phyloP scores from a whole-genome alignment of 768 basidiomycete species.

The Infundibulicybe gibba region DNA sequence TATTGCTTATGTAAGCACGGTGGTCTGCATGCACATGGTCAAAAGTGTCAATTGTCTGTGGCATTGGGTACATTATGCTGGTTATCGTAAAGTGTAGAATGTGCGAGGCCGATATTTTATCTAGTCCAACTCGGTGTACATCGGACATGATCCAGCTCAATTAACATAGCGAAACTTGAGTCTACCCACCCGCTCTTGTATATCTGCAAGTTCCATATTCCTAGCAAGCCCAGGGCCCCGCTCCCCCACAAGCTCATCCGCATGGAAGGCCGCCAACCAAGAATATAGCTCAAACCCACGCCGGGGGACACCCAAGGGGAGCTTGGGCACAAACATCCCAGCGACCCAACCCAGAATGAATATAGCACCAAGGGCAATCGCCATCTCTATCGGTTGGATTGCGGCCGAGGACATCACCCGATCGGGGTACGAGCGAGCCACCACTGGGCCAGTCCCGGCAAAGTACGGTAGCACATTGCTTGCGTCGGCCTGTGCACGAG shows the following conservation, averaged over 20 bases:
- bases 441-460: slow-evolving; percentile 27
- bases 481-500: slow-evolving; percentile 35
- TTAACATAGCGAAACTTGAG: slow-evolving; percentile 19
- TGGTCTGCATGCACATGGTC: no score
- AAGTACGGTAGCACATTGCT: slow-evolving; percentile 39
- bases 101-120: no score
- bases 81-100: no score
- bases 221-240: slow-evolving; percentile 15
- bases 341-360: slow-evolving; percentile 27
- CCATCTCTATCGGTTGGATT: slow-evolving; percentile 19
- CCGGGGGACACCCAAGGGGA: slow-evolving; percentile 23
- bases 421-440: slow-evolving; percentile 32
- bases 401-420: slow-evolving; percentile 18
- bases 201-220: slow-evolving; percentile 25
- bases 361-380: slow-evolving; percentile 16
- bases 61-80: no score
- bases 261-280: slow-evolving; percentile 25
- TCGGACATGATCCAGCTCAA: not conserved
- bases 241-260: slow-evolving; percentile 22
- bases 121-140: no score
- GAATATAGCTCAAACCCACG: slow-evolving; percentile 26
- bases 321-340: slow-evolving; percentile 22
- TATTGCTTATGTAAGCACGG: no score
- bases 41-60: no score
- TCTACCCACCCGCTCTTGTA: slow-evolving; percentile 20